Percentiles rank a stretch among this genome's conserved stretches.
These are phyloP conservation scores for Eutrema yunnanense DNA, from an alignment of 345 rosid genomes.

Conservation along the genomic window DNA sequence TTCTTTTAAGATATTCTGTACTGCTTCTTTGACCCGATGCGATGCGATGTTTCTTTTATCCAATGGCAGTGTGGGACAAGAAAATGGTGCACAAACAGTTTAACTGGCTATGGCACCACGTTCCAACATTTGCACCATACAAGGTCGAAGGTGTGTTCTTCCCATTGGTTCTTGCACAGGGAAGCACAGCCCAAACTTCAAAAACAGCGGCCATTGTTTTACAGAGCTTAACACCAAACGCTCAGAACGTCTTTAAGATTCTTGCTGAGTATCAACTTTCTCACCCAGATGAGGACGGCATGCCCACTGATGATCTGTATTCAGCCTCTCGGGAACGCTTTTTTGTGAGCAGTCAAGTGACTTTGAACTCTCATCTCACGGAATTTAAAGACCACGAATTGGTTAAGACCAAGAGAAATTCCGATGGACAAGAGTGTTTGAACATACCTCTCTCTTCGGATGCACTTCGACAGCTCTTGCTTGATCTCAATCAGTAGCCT, in stretches of 20 bases:
- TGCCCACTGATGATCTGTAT: slow-evolving; percentile 63
- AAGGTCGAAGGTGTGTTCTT: slow-evolving; percentile 73
- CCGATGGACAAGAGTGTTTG: slow-evolving; percentile 91
- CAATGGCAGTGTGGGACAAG: slow-evolving; percentile 90
- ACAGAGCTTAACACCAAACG: slow-evolving; percentile 91
- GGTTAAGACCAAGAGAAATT: slow-evolving; percentile 64
- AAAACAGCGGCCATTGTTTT: slow-evolving; percentile 87
- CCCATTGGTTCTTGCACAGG: slow-evolving; percentile 77
- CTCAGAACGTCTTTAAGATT: slow-evolving; percentile 83
- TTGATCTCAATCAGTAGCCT: slow-evolving; percentile 47
- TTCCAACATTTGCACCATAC: slow-evolving; percentile 84
- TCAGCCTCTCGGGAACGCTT: slow-evolving; percentile 67
- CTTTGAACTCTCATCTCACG: slow-evolving; percentile 80
- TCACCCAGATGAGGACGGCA: slow-evolving; percentile 89
- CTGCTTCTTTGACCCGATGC: not conserved
- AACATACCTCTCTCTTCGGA: slow-evolving; percentile 64
- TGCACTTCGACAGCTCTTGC: slow-evolving; percentile 57
- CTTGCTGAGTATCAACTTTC: slow-evolving; percentile 74
- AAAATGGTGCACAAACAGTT: slow-evolving; percentile 90
- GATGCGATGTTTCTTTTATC: not conserved
- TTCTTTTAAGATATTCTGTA: not conserved
- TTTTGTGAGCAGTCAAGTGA: slow-evolving; percentile 85
- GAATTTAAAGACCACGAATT: slow-evolving; percentile 94
- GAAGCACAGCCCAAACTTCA: slow-evolving; percentile 57
- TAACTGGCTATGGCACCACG: slow-evolving; percentile 89